Conservation (phyloP, 176 grass and related monocot species). For the Lolium perenne region DNA sequence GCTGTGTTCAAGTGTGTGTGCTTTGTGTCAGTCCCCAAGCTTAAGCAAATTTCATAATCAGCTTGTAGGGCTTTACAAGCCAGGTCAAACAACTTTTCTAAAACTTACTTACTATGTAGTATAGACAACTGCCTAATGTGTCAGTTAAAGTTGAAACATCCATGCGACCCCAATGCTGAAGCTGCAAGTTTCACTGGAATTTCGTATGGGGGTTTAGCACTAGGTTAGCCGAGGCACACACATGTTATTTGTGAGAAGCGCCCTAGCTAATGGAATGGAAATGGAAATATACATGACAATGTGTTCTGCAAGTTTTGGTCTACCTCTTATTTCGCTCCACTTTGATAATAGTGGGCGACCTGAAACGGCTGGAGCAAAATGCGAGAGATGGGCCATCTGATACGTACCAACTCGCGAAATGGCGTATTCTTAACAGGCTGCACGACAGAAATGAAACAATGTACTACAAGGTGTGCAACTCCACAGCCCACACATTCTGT, state of each 20-base stretch:
- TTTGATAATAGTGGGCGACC: constrained; percentile 76
- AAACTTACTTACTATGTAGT: not conserved
- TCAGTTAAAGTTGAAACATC: constrained; percentile 5
- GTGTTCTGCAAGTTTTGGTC: not conserved
- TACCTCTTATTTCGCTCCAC: constrained; percentile 17
- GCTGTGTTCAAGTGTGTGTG: too few relatives aligned
- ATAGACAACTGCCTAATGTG: not conserved
- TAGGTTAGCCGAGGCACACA: not conserved
- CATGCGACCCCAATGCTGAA: not conserved
- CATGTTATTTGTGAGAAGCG: not conserved
- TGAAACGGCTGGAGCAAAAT: constrained; percentile 72
- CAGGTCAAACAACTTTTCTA: not conserved
- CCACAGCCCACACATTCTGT: constrained; percentile 15
- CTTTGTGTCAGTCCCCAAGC: not conserved
- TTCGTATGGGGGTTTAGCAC: not conserved
- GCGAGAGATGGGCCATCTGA: constrained; percentile 85
- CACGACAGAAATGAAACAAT: constrained; percentile 99
- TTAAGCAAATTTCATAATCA: not conserved
- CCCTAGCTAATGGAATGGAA: not conserved
- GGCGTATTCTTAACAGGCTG: constrained; percentile 96
- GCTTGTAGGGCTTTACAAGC: not conserved
- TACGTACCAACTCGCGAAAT: constrained; percentile 88
- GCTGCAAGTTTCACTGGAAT: not conserved
- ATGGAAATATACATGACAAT: not conserved
- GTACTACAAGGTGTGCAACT: constrained; percentile 87